phyloP scores from a whole-genome alignment of 169 alveolate species.

The Plasmodium cynomolgi region DNA sequence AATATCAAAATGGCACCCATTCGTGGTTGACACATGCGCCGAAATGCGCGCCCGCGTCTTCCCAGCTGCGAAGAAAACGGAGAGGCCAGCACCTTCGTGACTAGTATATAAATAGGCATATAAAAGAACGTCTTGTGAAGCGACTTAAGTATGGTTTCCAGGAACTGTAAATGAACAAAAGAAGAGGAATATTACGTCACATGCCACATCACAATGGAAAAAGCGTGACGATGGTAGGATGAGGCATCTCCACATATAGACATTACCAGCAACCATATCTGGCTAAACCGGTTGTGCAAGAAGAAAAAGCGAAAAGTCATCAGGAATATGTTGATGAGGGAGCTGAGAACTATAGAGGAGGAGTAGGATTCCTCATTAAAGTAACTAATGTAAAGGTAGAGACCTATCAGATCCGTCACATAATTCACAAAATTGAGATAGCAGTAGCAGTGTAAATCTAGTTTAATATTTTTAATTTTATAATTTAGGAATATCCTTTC shows the following conservation, averaged over 20 bases:
- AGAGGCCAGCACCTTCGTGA: slow-evolving; percentile 48
- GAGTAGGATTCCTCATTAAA: slow-evolving; percentile 65
- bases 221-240: neutral
- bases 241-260: neutral
- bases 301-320: slow-evolving; percentile 39
- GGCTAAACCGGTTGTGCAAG: slow-evolving; percentile 21
- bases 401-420: slow-evolving; percentile 60
- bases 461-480: slow-evolving; percentile 58
- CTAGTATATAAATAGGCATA: slow-evolving; percentile 70
- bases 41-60: neutral
- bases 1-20: neutral
- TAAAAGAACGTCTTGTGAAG: slow-evolving; percentile 71
- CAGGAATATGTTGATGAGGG: slow-evolving; percentile 30
- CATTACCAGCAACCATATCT: slow-evolving; percentile 58
- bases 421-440: slow-evolving; percentile 53
- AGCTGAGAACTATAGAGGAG: slow-evolving; percentile 47
- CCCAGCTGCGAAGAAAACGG: neutral
- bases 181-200: neutral
- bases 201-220: neutral
- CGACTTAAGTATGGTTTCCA: slow-evolving; percentile 63
- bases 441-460: slow-evolving; percentile 39
- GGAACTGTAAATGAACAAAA: slow-evolving; percentile 46
- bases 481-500: slow-evolving; percentile 75
- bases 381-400: slow-evolving; percentile 57
- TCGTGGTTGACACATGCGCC: neutral